A percentile compares a stretch with the other conserved stretches of the same genome.
Conservation (phyloP, 129 eudicot genomes). For the Pseudognaphalium luteoalbum region DNA sequence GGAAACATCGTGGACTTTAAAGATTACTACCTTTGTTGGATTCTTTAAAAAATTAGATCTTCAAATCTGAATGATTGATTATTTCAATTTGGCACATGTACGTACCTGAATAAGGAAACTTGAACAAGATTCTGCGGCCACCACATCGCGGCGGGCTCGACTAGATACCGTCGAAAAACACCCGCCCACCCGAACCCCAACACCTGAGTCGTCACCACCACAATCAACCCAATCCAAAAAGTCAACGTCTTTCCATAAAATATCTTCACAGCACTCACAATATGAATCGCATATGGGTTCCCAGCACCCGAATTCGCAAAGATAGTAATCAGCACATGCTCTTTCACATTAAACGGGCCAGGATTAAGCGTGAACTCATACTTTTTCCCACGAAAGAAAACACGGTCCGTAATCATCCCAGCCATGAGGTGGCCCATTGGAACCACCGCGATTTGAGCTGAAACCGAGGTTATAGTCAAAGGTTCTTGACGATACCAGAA, state of each 20-base stretch:
- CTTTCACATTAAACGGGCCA: conserved; percentile 52
- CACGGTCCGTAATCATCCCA: conserved; percentile 9
- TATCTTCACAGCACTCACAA: conserved; percentile 38
- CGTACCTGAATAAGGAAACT: conserved; percentile 52
- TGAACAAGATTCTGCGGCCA: conserved; percentile 52
- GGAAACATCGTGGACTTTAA: no score
- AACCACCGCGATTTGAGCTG: conserved; percentile 45
- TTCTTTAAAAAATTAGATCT: no score
- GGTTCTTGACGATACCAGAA: conserved; percentile 43
- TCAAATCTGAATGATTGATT: background rate
- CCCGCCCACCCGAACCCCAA: conserved; percentile 57
- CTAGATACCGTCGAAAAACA: conserved; percentile 38
- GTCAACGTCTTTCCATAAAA: conserved; percentile 35
- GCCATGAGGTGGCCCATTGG: conserved; percentile 53
- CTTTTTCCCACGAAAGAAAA: conserved; percentile 23
- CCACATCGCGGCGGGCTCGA: conserved; percentile 51
- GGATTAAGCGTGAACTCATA: conserved; percentile 41
- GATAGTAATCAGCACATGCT: conserved; percentile 51
- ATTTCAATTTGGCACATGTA: background rate
- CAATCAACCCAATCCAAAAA: conserved; percentile 29
- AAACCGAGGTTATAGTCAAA: conserved; percentile 20
- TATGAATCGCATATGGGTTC: conserved; percentile 39
- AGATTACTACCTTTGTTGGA: no score
- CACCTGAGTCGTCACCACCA: conserved; percentile 48
- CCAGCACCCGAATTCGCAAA: conserved; percentile 49